Evolutionary conservation across 495 filamentous ascomycete species (phyloP).

Genomic region (Hypoxylon intermedium): DNA sequence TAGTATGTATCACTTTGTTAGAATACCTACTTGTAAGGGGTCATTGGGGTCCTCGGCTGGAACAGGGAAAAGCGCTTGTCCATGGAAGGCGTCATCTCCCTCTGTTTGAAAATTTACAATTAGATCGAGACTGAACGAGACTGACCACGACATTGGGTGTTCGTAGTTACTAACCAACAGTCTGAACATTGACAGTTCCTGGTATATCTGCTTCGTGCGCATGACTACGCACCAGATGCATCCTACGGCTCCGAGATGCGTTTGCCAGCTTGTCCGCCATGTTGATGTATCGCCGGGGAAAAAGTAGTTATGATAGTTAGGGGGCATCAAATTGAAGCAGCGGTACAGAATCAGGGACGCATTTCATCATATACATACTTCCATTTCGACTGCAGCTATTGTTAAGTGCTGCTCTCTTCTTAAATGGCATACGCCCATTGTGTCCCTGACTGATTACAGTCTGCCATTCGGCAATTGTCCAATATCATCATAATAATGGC

Average conservation of each 20-base stretch:
- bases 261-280: conserved; percentile 10
- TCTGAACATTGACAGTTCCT: conserved; percentile 63
- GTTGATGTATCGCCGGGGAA: neutral
- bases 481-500: neutral
- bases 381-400: too few species aligned
- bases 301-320: neutral
- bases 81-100: conserved; percentile 65
- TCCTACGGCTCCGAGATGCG: neutral
- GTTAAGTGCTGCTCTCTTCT: too few species aligned
- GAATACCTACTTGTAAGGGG: conserved; percentile 54
- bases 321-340: neutral
- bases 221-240: conserved; percentile 51
- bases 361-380: neutral
- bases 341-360: neutral
- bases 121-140: neutral
- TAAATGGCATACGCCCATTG: neutral
- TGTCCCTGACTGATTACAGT: neutral
- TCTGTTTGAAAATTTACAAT: conserved; percentile 42
- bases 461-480: conserved; percentile 15
- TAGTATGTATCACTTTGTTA: neutral
- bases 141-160: too few species aligned
- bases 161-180: conserved; percentile 41
- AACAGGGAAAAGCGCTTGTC: conserved; percentile 66
- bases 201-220: conserved; percentile 65
- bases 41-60: conserved; percentile 67